phyloP scores from a whole-genome alignment of 345 rosid genomes.

The Laguncularia racemosa region DNA sequence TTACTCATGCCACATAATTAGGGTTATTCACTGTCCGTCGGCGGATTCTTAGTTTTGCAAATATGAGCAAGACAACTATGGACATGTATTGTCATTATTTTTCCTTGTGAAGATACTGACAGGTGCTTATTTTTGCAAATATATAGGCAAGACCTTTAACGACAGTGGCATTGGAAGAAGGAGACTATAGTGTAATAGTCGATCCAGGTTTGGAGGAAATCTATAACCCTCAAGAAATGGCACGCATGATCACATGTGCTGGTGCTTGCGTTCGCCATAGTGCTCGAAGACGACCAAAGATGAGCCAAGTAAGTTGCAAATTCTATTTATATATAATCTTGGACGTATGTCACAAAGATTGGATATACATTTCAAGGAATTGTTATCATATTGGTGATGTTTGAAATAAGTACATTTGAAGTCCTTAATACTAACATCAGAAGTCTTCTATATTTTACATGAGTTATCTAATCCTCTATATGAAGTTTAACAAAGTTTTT shows the following conservation, averaged over 20 bases:
- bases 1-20: too few relatives aligned
- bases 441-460: too few relatives aligned
- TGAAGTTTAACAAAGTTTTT: too few relatives aligned
- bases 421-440: too few relatives aligned
- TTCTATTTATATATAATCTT: neutral
- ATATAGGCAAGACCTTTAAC: slow-evolving; percentile 73
- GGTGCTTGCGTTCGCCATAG: slow-evolving; percentile 66
- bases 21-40: too few relatives aligned
- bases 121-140: neutral
- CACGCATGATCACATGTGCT: slow-evolving; percentile 67
- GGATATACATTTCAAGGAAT: too few relatives aligned
- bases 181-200: slow-evolving; percentile 43
- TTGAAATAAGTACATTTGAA: too few relatives aligned
- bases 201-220: slow-evolving; percentile 54
- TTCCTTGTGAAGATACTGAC: neutral
- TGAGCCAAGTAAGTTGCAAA: slow-evolving; percentile 60
- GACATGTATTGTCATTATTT: too few relatives aligned
- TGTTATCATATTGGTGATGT: too few relatives aligned
- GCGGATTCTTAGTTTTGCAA: neutral
- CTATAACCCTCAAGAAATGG: slow-evolving; percentile 50
- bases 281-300: slow-evolving; percentile 64
- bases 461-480: too few relatives aligned
- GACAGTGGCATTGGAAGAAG: slow-evolving; percentile 39
- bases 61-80: too few relatives aligned
- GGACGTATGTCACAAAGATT: too few relatives aligned